Evolutionary conservation across 192 early-diverging fungal genomes (phyloP), one percentile per base, ranked within the genome.

Genomic region (Rhizophagus clarus): DNA sequence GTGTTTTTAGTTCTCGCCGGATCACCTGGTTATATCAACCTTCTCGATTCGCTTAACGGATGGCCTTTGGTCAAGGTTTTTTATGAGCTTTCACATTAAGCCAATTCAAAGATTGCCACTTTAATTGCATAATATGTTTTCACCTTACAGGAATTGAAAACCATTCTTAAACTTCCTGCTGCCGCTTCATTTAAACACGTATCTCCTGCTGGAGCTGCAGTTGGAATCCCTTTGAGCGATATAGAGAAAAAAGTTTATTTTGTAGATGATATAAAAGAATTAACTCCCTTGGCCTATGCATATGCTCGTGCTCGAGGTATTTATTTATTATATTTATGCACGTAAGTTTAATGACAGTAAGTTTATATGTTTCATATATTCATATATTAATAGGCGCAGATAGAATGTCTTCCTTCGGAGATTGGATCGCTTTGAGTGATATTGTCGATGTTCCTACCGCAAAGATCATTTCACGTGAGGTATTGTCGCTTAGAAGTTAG

Each of bases 101-200:
- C 37, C 37, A 6, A 40, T 40, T 40, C n/a, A 22, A 34, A 42
- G 5, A 24, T 26, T 24, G 10, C 12, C 12, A 37, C 28, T 12
- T 20, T 37, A 34, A 42, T 72, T 8, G 3, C 45, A 42, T 17
- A 40, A 40, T 22, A 37, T n/a, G 20, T 66, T 34, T 37, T 29
- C 34, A 22, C 4, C 26, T 10, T 3, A 22, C 28, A 77, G 76
- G 98, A 99, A 83, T 92, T 99, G 45, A 90, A 92, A 76, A 81
- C 87, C 63, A 95, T 97, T 28, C 89, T 95, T 10, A 90, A 91
- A n/a, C 83, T 97, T 72, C 93, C 98, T 47, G 98, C 98, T 42
- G 97, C 97, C 66, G 97, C 97, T 67, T 98, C 96, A 56, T 99
- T 99, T 92, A 98, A 99, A 89, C 98, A 99, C 83, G 97, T 98